Evolutionary conservation across 2,329 filamentous ascomycete species (phyloP).

Genomic region (Grosmannia penicillata): DNA sequence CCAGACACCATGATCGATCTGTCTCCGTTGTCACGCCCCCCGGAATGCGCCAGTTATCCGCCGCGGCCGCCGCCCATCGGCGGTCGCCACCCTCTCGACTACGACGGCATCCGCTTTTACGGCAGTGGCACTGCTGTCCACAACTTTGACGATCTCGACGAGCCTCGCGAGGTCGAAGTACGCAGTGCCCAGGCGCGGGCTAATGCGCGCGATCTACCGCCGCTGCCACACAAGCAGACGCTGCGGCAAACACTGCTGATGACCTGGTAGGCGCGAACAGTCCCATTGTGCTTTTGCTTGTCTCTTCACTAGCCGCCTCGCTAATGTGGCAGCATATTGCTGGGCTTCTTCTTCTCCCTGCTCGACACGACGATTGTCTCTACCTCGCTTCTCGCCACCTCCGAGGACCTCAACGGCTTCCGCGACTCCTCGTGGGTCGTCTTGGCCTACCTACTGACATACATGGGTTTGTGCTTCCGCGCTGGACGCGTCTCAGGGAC

Average conservation of each 20-base stretch:
- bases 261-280: conserved; percentile 3
- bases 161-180: conserved; percentile 6
- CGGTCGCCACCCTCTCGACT: too few relatives aligned
- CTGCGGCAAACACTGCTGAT: conserved; percentile 6
- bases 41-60: too few relatives aligned
- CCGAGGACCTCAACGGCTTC: conserved; percentile 11
- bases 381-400: conserved; percentile 11
- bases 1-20: too few relatives aligned
- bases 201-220: not conserved
- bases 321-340: conserved; percentile 7
- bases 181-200: conserved; percentile 5
- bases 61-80: too few relatives aligned
- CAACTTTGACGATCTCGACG: not conserved
- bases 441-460: conserved; percentile 12
- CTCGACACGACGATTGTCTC: conserved; percentile 13
- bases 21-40: too few relatives aligned
- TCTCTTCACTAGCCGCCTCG: not conserved
- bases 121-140: not conserved
- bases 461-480: conserved; percentile 12
- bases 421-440: conserved; percentile 12
- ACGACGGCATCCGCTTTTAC: not conserved
- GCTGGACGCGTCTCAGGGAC: too few relatives aligned
- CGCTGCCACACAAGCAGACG: conserved; percentile 1
- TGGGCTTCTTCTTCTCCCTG: conserved; percentile 13
- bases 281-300: not conserved